Base-by-base conservation (phyloP, 2,329 filamentous ascomycete genomes). In the Grosmannia huntii region DNA sequence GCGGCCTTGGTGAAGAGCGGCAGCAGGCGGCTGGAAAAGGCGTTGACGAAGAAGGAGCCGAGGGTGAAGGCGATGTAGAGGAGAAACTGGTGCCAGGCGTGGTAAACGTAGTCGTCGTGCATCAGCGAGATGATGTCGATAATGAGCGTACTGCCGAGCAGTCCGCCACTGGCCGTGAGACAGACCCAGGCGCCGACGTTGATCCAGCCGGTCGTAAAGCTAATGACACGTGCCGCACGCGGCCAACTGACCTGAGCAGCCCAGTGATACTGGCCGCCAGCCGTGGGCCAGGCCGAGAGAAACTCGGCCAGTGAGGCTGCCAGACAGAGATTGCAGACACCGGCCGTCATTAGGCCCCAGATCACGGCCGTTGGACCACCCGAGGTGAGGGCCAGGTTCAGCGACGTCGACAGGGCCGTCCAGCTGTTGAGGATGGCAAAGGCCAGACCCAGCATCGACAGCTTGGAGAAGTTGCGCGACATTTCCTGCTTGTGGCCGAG, bases 151-250 rank as follows among this genome's bases (percentile, higher is more conserved):
- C 82, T 85, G 14, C 82, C 84, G 5, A 89, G 75, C 25, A 88
- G 73, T 1, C 84, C 84, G 19, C 81, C 85, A 0, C 84, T 86
- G 9, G 86, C 85, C 5, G 82, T 83, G 57, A 89, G 70, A 11
- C 82, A 81, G 36, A 87, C 83, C 83, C 85, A 89, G 19, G 84
- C 85, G n/a, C 82, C 82, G 44, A 83, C 79, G 64, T 84, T 86
- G 68, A 84, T 87, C 85, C 85, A 89, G 31, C 86, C 86, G 0
- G 85, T 88, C 53, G 83, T 79, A 74, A 85, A 89, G 53, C 83
- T 85, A 12, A 88, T 76, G 33, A 82, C 72, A 0, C 82, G 80
- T 21, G 81, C 79, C 75, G 77, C 85, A 58, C 70, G 71, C 60
- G 77, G 75, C 75, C 82, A 84, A 36, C 79, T 76, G 61, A 89